These are phyloP conservation scores for Candida berthetii DNA, from an alignment of 805 yeast genomes.

Conservation along the genomic window DNA sequence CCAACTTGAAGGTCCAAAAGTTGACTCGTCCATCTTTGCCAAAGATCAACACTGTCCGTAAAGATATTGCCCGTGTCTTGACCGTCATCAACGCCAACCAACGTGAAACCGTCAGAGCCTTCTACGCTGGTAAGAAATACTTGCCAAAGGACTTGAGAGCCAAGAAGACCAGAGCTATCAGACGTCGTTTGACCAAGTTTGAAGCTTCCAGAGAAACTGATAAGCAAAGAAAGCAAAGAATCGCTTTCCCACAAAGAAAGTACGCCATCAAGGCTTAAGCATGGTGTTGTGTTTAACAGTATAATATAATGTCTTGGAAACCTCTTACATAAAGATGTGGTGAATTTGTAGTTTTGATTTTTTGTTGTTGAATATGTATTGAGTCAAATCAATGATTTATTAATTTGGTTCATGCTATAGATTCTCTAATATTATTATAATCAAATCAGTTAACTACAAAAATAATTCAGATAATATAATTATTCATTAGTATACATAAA, in stretches of 20 bases:
- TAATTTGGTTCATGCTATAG: too few species aligned
- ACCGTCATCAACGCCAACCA: conserved; percentile 95
- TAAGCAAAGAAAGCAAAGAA: conserved; percentile 86
- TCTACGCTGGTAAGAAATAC: conserved; percentile 93
- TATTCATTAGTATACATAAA: not conserved
- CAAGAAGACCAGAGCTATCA: conserved; percentile 99
- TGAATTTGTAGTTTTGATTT: too few species aligned
- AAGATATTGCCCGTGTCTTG: conserved; percentile 96
- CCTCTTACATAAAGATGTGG: not conserved
- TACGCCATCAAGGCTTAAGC: conserved; percentile 96
- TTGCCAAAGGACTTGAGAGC: conserved; percentile 98
- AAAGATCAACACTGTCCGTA: conserved; percentile 95
- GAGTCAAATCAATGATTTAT: too few species aligned
- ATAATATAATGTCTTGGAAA: not conserved
- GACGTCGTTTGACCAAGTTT: conserved; percentile 89
- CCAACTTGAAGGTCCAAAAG: conserved; percentile 94
- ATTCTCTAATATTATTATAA: too few species aligned
- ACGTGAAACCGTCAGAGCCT: conserved; percentile 91
- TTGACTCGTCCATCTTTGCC: conserved; percentile 89
- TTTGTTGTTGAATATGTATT: too few species aligned
- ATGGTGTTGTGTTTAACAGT: not conserved
- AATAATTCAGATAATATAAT: not conserved
- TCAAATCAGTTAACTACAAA: too few species aligned
- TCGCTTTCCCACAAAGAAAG: conserved; percentile 98
- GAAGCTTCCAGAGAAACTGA: conserved; percentile 80